phyloP scores from a whole-genome alignment of 2,329 filamentous ascomycete species.

The Calonectria pauciramosa region DNA sequence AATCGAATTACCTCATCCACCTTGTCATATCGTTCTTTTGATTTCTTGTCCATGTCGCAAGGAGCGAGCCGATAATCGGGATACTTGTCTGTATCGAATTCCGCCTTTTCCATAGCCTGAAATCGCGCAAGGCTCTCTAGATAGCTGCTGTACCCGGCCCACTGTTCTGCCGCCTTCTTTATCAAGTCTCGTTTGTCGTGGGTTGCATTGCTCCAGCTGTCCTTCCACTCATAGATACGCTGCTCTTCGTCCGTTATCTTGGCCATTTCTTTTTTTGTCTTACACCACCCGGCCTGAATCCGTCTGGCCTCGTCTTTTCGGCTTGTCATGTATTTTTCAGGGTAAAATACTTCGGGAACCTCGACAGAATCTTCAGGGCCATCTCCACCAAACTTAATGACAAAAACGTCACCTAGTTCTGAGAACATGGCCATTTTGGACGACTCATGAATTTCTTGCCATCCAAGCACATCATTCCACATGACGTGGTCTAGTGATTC shows the following conservation, averaged over 20 bases:
- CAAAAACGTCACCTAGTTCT: constrained; percentile 65
- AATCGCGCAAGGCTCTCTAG: constrained; percentile 54
- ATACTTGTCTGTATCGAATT: constrained; percentile 54
- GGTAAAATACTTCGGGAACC: constrained; percentile 66
- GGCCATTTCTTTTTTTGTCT: constrained; percentile 47
- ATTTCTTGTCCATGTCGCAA: constrained; percentile 51
- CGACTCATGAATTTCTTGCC: constrained; percentile 51
- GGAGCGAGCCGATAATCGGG: constrained; percentile 57
- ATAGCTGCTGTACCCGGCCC: constrained; percentile 51
- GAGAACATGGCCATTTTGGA: constrained; percentile 59
- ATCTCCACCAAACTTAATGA: constrained; percentile 59
- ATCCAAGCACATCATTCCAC: constrained; percentile 60
- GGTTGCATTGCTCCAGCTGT: constrained; percentile 43
- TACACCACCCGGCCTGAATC: constrained; percentile 56
- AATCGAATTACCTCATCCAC: constrained; percentile 52
- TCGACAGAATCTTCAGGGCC: constrained; percentile 61
- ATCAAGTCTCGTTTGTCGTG: constrained; percentile 50
- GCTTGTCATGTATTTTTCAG: constrained; percentile 65
- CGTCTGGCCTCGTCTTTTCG: constrained; percentile 61
- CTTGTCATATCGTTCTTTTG: constrained; percentile 46
- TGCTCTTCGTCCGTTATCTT: constrained; percentile 43
- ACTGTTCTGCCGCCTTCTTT: constrained; percentile 48
- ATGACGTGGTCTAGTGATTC: constrained; percentile 63
- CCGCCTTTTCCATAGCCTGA: constrained; percentile 53
- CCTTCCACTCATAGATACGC: constrained; percentile 45